Conservation (phyloP, 2,329 filamentous ascomycete species). For the Ophiocordyceps australis region DNA sequence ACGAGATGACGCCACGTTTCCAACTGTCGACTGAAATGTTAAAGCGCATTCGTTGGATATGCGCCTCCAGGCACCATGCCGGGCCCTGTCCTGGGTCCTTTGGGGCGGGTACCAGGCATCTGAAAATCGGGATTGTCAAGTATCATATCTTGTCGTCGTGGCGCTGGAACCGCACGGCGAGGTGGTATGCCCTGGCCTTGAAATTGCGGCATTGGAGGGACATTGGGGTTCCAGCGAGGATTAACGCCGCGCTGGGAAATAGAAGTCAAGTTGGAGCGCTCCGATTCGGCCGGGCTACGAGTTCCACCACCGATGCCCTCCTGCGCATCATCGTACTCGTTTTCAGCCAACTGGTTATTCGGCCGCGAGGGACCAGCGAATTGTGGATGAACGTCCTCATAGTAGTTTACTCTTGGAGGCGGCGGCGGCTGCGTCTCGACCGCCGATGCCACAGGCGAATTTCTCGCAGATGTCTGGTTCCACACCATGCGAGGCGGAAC, state of each 20-base stretch:
- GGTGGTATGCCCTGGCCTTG: constrained; percentile 22
- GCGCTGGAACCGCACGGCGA: constrained; percentile 26
- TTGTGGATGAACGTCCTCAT: constrained; percentile 83
- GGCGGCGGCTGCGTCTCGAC: constrained; percentile 14
- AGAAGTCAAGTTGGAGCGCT: constrained; percentile 74
- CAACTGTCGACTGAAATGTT: too few relatives aligned
- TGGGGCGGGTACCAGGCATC: constrained; percentile 30
- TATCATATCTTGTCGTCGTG: constrained; percentile 52
- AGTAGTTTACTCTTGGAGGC: constrained; percentile 40
- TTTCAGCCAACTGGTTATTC: constrained; percentile 14
- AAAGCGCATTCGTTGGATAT: constrained; percentile 19
- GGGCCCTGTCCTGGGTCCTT: constrained; percentile 10
- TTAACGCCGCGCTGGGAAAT: constrained; percentile 80
- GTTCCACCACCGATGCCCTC: constrained; percentile 27
- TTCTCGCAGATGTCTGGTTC: constrained; percentile 25
- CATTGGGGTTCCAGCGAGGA: constrained; percentile 59
- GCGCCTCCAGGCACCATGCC: constrained; percentile 34
- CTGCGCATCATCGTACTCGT: constrained; percentile 44
- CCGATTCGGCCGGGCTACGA: constrained; percentile 59
- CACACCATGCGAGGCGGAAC: constrained; percentile 37
- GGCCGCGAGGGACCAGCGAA: constrained; percentile 37
- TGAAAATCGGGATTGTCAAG: constrained; percentile 80
- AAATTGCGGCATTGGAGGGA: constrained; percentile 22
- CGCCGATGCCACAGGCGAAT: constrained; percentile 27
- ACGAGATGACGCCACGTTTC: too few relatives aligned